Percentiles rank a stretch among this genome's conserved stretches.
These are phyloP conservation scores for maize (Zea mays) DNA, from an alignment of 176 grass and related monocot genomes.

Conservation along the genomic window Zm-B73-REFERENCE-NAM-5.0 NC_050101.1:170738501-170739000, in stretches of 20 bases:
- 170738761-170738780: constrained; percentile 60
- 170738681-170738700: background rate
- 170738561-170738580: constrained; percentile 53
- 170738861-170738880: constrained; percentile 57
- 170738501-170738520: constrained; percentile 61
- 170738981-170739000: constrained; percentile 68
- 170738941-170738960: constrained; percentile 75
- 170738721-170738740: background rate
- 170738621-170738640: background rate
- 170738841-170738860: constrained; percentile 72
- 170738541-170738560: constrained; percentile 82
- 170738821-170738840: constrained; percentile 78
- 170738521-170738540: constrained; percentile 77
- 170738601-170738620: background rate
- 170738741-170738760: constrained; percentile 4
- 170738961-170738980: constrained; percentile 57
- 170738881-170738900: background rate
- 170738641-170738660: background rate
- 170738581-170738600: background rate
- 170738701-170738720: background rate
- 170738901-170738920: background rate
- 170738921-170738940: background rate
- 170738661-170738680: too few relatives aligned
- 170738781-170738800: constrained; percentile 60
- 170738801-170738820: constrained; percentile 70